Evolutionary conservation across 2,329 filamentous ascomycete species (phyloP), one percentile per base, ranked within the genome.

Genomic region (Alternaria atra): DNA sequence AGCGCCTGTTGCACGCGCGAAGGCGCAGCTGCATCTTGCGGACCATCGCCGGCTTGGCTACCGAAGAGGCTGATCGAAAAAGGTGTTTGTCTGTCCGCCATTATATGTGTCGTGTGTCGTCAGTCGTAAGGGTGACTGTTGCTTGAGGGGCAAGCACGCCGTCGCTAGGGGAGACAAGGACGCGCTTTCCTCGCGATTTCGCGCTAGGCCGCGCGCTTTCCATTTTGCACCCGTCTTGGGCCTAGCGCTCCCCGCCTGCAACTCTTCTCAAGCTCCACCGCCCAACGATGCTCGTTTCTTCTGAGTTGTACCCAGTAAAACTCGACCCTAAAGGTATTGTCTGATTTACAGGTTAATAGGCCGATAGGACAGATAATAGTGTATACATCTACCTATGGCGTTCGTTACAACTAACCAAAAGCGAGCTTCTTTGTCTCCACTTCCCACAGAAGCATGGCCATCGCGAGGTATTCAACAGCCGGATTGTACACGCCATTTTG

Each of bases 21-120:
- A 25, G 76, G 76, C 37, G 72, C 71, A 23, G 71, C 59, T 29
- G 62, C 69, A 73, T 79, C 70, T 32, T 74, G 70, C 23, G 64
- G 66, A 17, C 74, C 75, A 55, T 77, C 73, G 56, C 73, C 77
- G 5, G 66, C 64, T 60, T 80, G 73, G 59, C 80, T 80, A 48
- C 79, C 88, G 71, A 92, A 93, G 64, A 97, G 89, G 74, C 90
- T 94, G 70, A 94, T 85, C 5, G 93, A 90, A 80, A 94, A 97
- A 52, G 93, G 89, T 64, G 92, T 93, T 82, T 92, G 91, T 73
- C 90, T 87, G 85, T 99, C 94, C 42, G 68, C 68, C 73, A 77
- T 77, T 68, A 51, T 62, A 15, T 63, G 37, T 42, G 35, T 40
- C 58, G 55, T 52, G 51, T 65, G 27, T 55, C 48, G 52, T 63